phyloP scores from a whole-genome alignment of 1,284 basidiomycete species.

The Psilocybe mexicana region DNA sequence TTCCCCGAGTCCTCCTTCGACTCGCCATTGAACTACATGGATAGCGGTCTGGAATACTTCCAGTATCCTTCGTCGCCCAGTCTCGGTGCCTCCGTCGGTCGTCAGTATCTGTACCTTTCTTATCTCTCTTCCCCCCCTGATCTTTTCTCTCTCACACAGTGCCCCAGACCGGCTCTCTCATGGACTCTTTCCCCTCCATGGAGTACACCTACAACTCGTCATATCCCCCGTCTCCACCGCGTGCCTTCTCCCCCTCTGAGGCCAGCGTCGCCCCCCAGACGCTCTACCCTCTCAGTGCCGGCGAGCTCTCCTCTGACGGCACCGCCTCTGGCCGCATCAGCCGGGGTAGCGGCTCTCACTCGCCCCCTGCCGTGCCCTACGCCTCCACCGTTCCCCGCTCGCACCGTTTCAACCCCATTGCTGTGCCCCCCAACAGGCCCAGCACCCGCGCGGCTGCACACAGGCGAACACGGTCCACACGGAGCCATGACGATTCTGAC shows the following conservation, averaged over 20 bases:
- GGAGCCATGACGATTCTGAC: constrained; percentile 62
- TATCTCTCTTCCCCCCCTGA: constrained; percentile 14
- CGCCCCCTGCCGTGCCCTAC: constrained; percentile 57
- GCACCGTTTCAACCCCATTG: constrained; percentile 74
- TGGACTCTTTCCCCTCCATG: constrained; percentile 56
- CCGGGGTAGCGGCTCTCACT: constrained; percentile 64
- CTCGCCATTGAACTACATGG: constrained; percentile 57
- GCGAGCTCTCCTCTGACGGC: constrained; percentile 69
- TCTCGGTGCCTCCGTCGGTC: constrained; percentile 43
- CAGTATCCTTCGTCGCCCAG: constrained; percentile 44
- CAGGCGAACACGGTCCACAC: constrained; percentile 50
- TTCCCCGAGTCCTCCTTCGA: constrained; percentile 53
- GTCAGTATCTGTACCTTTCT: constrained; percentile 32
- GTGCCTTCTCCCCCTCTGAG: constrained; percentile 68
- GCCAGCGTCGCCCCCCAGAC: constrained; percentile 67
- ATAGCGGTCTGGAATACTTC: constrained; percentile 51
- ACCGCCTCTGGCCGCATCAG: constrained; percentile 62
- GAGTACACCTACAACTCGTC: constrained; percentile 70
- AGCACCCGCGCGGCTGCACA: constrained; percentile 38
- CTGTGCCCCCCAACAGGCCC: constrained; percentile 49
- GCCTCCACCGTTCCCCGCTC: constrained; percentile 65
- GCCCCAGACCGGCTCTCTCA: constrained; percentile 52
- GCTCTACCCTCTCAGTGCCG: constrained; percentile 65
- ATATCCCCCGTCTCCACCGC: constrained; percentile 48
- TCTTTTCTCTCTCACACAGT: constrained; percentile 27